Conservation (phyloP, 129 eudicot genomes). For the Ambrosia trifida region DNA sequence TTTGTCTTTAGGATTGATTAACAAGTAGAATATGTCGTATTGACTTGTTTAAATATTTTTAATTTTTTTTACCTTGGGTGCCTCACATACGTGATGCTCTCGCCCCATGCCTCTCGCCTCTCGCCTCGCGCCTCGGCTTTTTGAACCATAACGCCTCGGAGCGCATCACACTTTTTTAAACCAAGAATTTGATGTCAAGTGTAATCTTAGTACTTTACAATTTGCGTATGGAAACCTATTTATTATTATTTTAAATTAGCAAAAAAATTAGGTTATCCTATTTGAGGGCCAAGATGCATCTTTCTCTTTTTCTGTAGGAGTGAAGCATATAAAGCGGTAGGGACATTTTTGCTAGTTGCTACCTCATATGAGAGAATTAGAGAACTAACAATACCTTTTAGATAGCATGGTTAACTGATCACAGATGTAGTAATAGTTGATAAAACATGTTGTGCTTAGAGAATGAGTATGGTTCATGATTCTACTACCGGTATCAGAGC, state of each 20-base stretch:
- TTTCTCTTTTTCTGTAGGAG: background rate
- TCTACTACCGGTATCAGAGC: background rate
- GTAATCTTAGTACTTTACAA: background rate
- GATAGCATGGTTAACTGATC: constrained; percentile 13
- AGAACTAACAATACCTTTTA: background rate
- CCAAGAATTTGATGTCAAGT: background rate
- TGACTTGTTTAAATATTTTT: no score
- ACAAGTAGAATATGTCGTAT: no score
- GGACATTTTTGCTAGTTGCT: background rate
- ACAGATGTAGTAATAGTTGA: background rate
- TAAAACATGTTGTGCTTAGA: background rate
- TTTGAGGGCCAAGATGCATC: background rate
- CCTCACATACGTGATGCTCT: no score
- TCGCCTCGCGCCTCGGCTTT: no score
- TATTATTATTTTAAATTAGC: background rate
- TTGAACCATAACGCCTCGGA: no score
- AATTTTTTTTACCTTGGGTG: no score
- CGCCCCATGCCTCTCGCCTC: no score
- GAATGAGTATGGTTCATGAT: background rate
- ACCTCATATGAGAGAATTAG: background rate
- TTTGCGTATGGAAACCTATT: background rate
- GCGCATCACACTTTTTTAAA: no score
- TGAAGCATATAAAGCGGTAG: background rate
- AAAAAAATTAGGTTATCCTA: background rate
- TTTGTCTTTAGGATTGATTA: no score